Percentiles rank a stretch among this genome's conserved stretches.
Evolutionary conservation across 2,329 filamentous ascomycete species (phyloP).

Genomic region (Aspergillus uvarum): DNA sequence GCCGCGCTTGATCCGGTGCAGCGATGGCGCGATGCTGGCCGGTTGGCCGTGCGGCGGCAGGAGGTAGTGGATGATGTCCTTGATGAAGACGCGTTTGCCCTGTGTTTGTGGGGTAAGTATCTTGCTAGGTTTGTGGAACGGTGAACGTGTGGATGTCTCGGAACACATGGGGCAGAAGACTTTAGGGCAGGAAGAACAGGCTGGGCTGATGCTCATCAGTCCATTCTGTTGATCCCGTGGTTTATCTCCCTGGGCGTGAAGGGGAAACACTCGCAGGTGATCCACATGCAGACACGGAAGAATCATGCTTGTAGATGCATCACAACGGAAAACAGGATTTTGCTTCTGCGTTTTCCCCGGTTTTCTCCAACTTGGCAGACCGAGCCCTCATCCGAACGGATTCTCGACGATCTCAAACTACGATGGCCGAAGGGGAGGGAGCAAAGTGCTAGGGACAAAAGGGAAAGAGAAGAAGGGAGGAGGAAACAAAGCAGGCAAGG

Average conservation of each 20-base stretch:
- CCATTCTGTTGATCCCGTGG: too few species aligned
- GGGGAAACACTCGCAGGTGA: too few species aligned
- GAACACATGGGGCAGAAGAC: background rate
- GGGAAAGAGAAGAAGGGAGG: background rate
- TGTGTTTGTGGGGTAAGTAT: slow-evolving; percentile 50
- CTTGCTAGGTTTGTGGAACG: slow-evolving; percentile 8
- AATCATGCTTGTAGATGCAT: too few species aligned
- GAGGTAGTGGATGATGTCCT: slow-evolving; percentile 94
- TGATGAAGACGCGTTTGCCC: slow-evolving; percentile 95
- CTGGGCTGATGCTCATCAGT: too few species aligned
- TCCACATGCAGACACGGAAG: too few species aligned
- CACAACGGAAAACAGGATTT: too few species aligned
- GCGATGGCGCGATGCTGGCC: slow-evolving; percentile 74
- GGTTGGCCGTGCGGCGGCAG: slow-evolving; percentile 70
- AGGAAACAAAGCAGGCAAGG: slow-evolving; percentile 21
- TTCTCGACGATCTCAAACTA: background rate
- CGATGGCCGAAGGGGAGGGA: background rate
- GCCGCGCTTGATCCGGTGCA: slow-evolving; percentile 59
- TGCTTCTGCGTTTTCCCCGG: too few species aligned
- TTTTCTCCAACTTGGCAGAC: too few species aligned
- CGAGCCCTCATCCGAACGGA: too few species aligned
- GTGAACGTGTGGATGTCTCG: background rate
- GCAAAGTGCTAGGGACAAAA: background rate
- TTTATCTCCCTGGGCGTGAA: too few species aligned
- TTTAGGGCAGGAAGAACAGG: background rate